Evolutionary conservation across 1,139 yeast species (phyloP), one percentile per base, ranked within the genome.

Genomic region (Yamadazyma conglobata): DNA sequence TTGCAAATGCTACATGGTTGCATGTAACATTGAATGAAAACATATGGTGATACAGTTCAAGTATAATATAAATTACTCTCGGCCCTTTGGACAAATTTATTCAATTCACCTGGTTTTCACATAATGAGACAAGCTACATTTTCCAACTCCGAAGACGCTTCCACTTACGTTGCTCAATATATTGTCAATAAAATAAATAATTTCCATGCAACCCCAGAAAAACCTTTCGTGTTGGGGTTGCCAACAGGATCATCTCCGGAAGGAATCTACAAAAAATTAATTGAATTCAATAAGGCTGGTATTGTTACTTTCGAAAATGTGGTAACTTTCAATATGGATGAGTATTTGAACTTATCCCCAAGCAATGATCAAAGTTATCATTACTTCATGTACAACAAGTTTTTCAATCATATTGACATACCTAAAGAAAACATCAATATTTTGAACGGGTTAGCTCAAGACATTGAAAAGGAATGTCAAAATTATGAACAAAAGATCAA

Each of bases 201-300:
- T 2, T 75, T 74, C 40, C 47, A 40, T 2, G 80, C 83, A 9
- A 63, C 78, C 10, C 43, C 69, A 2, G 39, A 51, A 1, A 63
- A 53, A 30, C 82, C 82, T 5, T 77, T 73, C 51, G 78, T 77
- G 2, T 50, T 77, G 28, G 84, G 83, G 1, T 65, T 77, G 30
- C 83, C 83, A 19, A 77, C 84, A 2, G 83, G 84, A 1, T 76
- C 82, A 4, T 74, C 81, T 4, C 83, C 83, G 9, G 81, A 75
- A 46, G 76, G 73, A 3, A 72, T 77, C 6, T 77, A 77, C 46
- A 59, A 66, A 30, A 54, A 58, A 33, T 56, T 77, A 30, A 69
- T 77, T 24, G 56, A 59, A 32, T 70, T 73, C 9, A 60, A 74
- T 54, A 61, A 63, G 38, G 44, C 48, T 20, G 75, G 76, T 12